phyloP scores from a whole-genome alignment of 2,329 filamentous ascomycete species.

The Aspergillus unguis region DNA sequence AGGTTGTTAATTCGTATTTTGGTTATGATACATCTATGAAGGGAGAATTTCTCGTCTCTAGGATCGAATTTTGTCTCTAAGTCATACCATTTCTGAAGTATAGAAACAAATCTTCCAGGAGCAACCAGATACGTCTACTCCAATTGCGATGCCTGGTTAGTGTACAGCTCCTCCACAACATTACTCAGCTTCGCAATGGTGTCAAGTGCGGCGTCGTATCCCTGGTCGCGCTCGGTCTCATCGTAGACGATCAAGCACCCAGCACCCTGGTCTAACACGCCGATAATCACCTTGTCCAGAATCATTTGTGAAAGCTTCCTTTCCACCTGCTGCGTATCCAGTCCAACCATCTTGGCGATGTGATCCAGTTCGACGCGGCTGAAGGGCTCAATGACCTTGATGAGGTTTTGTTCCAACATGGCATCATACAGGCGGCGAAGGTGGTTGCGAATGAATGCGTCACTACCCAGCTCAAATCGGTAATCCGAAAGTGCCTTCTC shows the following conservation, averaged over 20 bases:
- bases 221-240: constrained; percentile 87
- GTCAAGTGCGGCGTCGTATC: constrained; percentile 87
- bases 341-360: constrained; percentile 93
- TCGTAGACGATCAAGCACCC: constrained; percentile 97
- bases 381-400: constrained; percentile 99
- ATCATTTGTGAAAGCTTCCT: constrained; percentile 99
- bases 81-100: constrained; percentile 23
- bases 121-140: constrained; percentile 55
- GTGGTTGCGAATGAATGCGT: constrained; percentile 95
- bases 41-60: not conserved
- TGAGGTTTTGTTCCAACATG: constrained; percentile 98
- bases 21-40: not conserved
- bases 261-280: constrained; percentile 94
- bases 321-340: constrained; percentile 96
- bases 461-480: constrained; percentile 87
- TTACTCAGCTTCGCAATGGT: constrained; percentile 97
- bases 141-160: constrained; percentile 91
- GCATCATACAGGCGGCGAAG: constrained; percentile 93
- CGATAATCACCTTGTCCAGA: constrained; percentile 96
- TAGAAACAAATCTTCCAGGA: constrained; percentile 12
- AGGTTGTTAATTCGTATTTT: not conserved
- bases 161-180: constrained; percentile 96
- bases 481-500: constrained; percentile 87
- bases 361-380: constrained; percentile 95
- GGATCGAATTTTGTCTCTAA: constrained; percentile 20